phyloP scores from a whole-genome alignment of 768 basidiomycete genomes.

The Hericium coralloides region DNA sequence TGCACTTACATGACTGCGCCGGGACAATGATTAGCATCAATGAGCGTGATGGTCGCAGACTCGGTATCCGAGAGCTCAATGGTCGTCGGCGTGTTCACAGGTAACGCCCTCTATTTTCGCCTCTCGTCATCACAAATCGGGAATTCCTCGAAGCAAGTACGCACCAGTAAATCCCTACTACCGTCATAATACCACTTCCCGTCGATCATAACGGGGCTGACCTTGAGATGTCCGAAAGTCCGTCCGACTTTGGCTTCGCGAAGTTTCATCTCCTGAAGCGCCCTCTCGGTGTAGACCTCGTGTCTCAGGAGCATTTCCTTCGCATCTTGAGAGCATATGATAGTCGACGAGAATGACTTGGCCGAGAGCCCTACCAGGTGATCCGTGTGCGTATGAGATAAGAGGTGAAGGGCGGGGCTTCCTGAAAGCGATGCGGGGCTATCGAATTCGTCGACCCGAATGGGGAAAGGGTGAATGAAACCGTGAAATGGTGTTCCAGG shows the following conservation, averaged over 20 bases:
- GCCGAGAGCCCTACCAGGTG: slow-evolving; percentile 73
- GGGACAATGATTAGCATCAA: slow-evolving; percentile 94
- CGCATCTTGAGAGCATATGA: slow-evolving; percentile 76
- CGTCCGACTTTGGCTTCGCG: slow-evolving; percentile 34
- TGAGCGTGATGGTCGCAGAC: slow-evolving; percentile 61
- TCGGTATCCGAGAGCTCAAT: slow-evolving; percentile 50
- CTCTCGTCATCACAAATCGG: background rate
- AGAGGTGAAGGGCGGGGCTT: slow-evolving; percentile 51
- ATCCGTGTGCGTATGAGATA: slow-evolving; percentile 87
- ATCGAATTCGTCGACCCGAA: slow-evolving; percentile 83
- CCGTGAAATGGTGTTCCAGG: slow-evolving; percentile 70
- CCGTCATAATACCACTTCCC: slow-evolving; percentile 41
- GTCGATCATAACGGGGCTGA: slow-evolving; percentile 36
- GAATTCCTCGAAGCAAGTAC: slow-evolving; percentile 15
- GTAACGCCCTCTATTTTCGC: slow-evolving; percentile 40
- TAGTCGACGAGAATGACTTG: slow-evolving; percentile 59
- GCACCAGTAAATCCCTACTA: slow-evolving; percentile 61
- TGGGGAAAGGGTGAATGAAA: slow-evolving; percentile 66
- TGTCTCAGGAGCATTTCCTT: slow-evolving; percentile 80
- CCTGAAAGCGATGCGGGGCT: slow-evolving; percentile 25
- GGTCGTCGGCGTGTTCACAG: slow-evolving; percentile 53
- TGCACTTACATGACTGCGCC: slow-evolving; percentile 78
- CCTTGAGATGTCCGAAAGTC: slow-evolving; percentile 62
- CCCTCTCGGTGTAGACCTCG: slow-evolving; percentile 60
- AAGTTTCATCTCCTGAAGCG: slow-evolving; percentile 42